Percentiles rank a stretch among this genome's conserved stretches.
These are phyloP conservation scores for Myxozyma udenii DNA, from an alignment of 805 yeast species.

Conservation along the genomic window DNA sequence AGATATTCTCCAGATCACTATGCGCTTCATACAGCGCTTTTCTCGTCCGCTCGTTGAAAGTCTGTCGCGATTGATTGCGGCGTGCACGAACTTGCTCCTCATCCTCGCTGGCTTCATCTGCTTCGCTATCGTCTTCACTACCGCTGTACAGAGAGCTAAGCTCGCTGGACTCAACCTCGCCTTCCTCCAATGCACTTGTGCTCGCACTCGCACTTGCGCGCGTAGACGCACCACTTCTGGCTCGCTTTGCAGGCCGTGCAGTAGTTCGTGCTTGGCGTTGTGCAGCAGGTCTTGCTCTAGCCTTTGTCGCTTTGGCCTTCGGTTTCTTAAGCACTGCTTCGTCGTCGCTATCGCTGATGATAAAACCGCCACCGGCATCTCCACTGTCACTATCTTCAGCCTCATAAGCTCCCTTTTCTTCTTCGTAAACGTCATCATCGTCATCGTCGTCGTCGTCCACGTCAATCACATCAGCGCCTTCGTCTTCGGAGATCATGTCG, in stretches of 20 bases:
- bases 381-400: background rate
- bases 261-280: background rate
- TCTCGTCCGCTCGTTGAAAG: slow-evolving; percentile 22
- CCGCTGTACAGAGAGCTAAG: background rate
- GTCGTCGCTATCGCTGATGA: slow-evolving; percentile 21
- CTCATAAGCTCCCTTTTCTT: background rate
- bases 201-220: background rate
- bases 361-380: slow-evolving; percentile 7
- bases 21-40: slow-evolving; percentile 65
- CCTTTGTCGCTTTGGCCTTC: background rate
- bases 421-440: slow-evolving; percentile 1
- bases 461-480: background rate
- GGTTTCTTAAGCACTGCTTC: slow-evolving; percentile 11
- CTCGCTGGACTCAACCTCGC: slow-evolving; percentile 1
- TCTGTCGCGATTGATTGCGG: slow-evolving; percentile 7
- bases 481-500: slow-evolving; percentile 5
- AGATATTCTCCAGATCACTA: slow-evolving; percentile 72
- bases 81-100: slow-evolving; percentile 1
- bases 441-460: slow-evolving; percentile 2
- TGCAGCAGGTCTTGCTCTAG: background rate
- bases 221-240: background rate
- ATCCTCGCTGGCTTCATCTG: slow-evolving; percentile 11
- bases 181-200: background rate
- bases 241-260: slow-evolving; percentile 1
- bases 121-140: slow-evolving; percentile 7